Conservation (phyloP, 352 stramenopile genomes). For the Phytophthora europaea region DNA sequence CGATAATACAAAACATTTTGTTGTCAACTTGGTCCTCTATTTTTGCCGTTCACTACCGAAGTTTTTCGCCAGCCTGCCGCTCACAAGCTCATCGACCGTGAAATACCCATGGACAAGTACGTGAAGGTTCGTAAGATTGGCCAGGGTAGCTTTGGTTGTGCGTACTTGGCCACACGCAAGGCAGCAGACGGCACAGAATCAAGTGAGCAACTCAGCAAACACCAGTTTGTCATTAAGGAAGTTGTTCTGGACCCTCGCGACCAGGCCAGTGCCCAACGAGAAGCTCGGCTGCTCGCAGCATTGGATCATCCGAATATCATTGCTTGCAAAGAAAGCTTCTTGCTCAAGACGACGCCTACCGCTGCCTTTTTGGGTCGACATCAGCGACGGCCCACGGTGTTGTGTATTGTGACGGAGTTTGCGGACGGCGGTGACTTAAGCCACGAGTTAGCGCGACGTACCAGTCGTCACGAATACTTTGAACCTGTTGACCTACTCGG, state of each 20-base stretch:
- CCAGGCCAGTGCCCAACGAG: conserved; percentile 59
- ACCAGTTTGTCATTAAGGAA: conserved; percentile 81
- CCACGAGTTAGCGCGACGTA: conserved; percentile 55
- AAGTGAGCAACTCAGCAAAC: conserved; percentile 35
- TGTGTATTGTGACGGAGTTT: conserved; percentile 91
- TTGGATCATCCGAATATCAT: conserved; percentile 91
- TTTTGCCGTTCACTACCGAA: conserved; percentile 20
- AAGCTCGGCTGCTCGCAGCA: conserved; percentile 74
- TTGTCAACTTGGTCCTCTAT: conserved; percentile 27
- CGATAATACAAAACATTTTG: conserved; percentile 15
- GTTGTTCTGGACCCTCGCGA: conserved; percentile 79
- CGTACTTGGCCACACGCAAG: conserved; percentile 71
- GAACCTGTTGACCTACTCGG: conserved; percentile 58
- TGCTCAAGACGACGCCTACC: conserved; percentile 34
- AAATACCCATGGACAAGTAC: conserved; percentile 76
- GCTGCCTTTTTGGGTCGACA: conserved; percentile 1
- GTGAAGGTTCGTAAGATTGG: conserved; percentile 82
- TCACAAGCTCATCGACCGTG: conserved; percentile 5
- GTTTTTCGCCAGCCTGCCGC: not conserved
- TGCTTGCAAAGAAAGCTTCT: conserved; percentile 81
- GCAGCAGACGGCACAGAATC: conserved; percentile 7
- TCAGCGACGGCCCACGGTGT: conserved; percentile 31
- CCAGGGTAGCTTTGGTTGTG: conserved; percentile 75
- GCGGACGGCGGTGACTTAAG: conserved; percentile 82
- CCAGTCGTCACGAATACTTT: conserved; percentile 25